Base-by-base conservation (phyloP, 164 flowering plant species). In the Euptelea pleiosperma region DNA sequence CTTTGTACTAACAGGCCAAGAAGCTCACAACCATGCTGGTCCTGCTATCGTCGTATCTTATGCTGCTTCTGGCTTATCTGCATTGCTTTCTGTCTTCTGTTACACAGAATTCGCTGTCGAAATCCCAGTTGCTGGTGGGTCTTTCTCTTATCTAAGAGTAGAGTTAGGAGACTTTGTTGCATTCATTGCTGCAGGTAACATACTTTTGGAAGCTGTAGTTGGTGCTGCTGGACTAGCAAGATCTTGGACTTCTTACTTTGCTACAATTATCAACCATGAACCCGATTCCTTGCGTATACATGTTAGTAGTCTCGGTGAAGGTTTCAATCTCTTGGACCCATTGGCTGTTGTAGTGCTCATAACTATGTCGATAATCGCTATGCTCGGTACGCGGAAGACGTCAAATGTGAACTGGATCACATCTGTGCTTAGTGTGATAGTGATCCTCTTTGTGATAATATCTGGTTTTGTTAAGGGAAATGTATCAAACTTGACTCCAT, bases 41-140 rank as follows among this genome's bases (percentile, higher is more conserved):
- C 95, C 95, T 1, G 68, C 86, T 26, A 80, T 87, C 3, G 76
- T 82, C 6, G 39, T 87, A 14, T 74, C 95, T n/a, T 87, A 85
- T 44, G 84, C 72, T 2, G n/a, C 61, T 15, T 82, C 95, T 0
- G 95, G 91, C 18, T 14, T 82, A 21, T 85, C 92, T 19, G 96
- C 91, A 0, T 37, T 88, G 66, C 73, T 88, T 16, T 83, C 92
- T 1, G 92, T 73, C 7, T 79, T 85, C 58, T 88, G 96, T 42
- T 88, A 88, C 59, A 71, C 96, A 0, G 96, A 88, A 45, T 88
- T 88, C 56, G 79, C 88, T 2, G 80, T 82, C 6, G 91, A 88
- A 50, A 70, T 88, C 46, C 96, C 96, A 0, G 89, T 78, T 4
- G 90, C 96, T 1, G 96, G 96, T 4, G 96, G 96, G 0, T 88